Percentiles rank a stretch among this genome's conserved stretches.
Conservation (phyloP, 768 basidiomycete species). For the Lentinula detonsa region DNA sequence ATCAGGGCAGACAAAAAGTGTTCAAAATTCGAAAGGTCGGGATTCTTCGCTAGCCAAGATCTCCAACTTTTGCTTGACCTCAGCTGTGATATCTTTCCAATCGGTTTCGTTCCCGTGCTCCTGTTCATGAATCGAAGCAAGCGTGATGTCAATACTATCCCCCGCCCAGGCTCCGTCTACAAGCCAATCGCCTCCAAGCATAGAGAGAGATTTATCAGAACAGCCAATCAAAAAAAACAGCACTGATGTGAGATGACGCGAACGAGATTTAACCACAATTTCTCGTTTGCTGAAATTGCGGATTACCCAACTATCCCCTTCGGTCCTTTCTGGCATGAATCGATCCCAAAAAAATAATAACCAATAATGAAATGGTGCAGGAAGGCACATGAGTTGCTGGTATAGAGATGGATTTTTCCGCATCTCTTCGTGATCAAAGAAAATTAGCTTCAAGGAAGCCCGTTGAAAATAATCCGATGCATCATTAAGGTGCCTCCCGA, state of each 20-base stretch:
- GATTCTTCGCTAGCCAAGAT: not conserved
- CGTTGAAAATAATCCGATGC: too few relatives aligned
- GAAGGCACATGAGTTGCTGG: too few relatives aligned
- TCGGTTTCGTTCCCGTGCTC: not conserved
- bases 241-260: not conserved
- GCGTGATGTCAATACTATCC: not conserved
- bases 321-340: too few relatives aligned
- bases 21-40: too few relatives aligned
- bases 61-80: not conserved
- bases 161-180: not conserved
- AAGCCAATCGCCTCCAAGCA: not conserved
- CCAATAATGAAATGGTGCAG: too few relatives aligned
- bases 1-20: too few relatives aligned
- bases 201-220: not conserved
- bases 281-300: not conserved
- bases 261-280: not conserved
- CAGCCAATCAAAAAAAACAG: not conserved
- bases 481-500: not conserved
- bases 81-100: not conserved
- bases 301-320: not conserved
- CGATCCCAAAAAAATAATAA: too few relatives aligned
- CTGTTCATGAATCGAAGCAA: not conserved
- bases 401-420: too few relatives aligned
- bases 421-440: not conserved
- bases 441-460: too few relatives aligned